These are phyloP conservation scores for Populus hybrid DNA, from an alignment of 441 rosid genomes.

Conservation along the genomic window DNA sequence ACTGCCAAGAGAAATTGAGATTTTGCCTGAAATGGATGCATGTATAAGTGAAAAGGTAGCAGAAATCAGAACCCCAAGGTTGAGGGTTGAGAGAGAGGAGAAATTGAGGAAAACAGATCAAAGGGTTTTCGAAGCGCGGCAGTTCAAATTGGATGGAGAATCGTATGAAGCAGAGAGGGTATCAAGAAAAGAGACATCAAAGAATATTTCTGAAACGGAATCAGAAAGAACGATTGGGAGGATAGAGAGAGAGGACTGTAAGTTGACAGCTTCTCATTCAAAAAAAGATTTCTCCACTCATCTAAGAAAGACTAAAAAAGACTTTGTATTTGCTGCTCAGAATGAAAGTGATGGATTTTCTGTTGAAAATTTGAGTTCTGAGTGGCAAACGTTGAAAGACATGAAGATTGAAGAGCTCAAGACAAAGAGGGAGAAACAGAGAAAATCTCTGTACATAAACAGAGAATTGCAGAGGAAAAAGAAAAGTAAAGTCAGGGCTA, in stretches of 20 bases:
- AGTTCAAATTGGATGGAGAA: conserved; percentile 25
- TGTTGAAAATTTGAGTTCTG: conserved; percentile 23
- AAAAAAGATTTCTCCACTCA: conserved; percentile 15
- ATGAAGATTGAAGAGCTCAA: conserved; percentile 43
- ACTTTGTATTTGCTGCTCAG: conserved; percentile 12
- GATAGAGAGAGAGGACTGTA: conserved; percentile 16
- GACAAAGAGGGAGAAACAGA: conserved; percentile 49
- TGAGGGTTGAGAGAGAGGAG: conserved; percentile 33
- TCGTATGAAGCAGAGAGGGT: conserved; percentile 22
- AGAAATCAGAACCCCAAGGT: conserved; percentile 51
- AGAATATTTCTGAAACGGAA: conserved; percentile 7
- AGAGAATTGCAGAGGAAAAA: conserved; percentile 48
- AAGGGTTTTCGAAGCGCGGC: conserved; percentile 32
- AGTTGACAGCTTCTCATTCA: conserved; percentile 12
- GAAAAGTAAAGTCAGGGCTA: conserved; percentile 43
- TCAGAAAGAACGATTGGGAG: neutral
- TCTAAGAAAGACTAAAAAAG: conserved; percentile 28
- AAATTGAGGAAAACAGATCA: conserved; percentile 32
- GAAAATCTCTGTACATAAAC: conserved; percentile 68
- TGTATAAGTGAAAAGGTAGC: conserved; percentile 30
- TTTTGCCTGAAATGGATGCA: conserved; percentile 23
- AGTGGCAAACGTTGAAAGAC: conserved; percentile 45
- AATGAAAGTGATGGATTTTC: conserved; percentile 13
- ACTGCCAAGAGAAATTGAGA: conserved; percentile 26
- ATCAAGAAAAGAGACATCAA: conserved; percentile 23